phyloP scores from a whole-genome alignment of 345 rosid species.

The Balakata baccata region DNA sequence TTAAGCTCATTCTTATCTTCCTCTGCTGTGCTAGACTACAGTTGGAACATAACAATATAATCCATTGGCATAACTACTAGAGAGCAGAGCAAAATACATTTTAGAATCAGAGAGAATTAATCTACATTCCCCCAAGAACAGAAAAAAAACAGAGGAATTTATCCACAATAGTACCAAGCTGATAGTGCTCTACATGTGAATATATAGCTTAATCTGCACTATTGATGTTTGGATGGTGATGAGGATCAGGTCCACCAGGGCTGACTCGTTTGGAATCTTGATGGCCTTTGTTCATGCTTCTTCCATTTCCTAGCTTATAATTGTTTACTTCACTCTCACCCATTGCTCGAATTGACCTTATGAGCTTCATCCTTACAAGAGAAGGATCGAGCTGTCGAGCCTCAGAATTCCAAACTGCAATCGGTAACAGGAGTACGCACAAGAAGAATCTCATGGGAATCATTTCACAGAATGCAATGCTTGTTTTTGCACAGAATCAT shows the following conservation, averaged over 20 bases:
- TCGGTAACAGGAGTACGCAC: constrained; percentile 20
- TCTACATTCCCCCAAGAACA: not conserved
- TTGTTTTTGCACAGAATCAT: not conserved
- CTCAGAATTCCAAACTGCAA: not conserved
- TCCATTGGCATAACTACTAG: not conserved
- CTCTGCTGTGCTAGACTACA: too few species aligned
- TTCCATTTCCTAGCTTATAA: constrained; percentile 12
- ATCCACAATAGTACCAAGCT: not conserved
- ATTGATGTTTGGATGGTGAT: constrained; percentile 36
- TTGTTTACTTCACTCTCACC: constrained; percentile 18
- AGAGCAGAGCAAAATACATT: not conserved
- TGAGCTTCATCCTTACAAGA: constrained; percentile 13
- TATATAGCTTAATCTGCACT: not conserved
- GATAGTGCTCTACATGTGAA: not conserved
- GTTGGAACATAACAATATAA: too few species aligned
- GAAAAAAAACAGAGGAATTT: not conserved
- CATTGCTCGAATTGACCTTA: constrained; percentile 17
- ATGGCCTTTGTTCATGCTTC: not conserved
- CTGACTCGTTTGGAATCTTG: constrained; percentile 30
- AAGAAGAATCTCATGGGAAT: constrained; percentile 8
- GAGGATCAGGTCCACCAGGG: constrained; percentile 57
- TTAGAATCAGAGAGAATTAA: not conserved
- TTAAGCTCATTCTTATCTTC: too few species aligned
- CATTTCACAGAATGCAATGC: constrained; percentile 15
- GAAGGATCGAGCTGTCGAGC: constrained; percentile 16